phyloP scores from a whole-genome alignment of 2,329 filamentous ascomycete genomes.

The Fusarium burgessii region DNA sequence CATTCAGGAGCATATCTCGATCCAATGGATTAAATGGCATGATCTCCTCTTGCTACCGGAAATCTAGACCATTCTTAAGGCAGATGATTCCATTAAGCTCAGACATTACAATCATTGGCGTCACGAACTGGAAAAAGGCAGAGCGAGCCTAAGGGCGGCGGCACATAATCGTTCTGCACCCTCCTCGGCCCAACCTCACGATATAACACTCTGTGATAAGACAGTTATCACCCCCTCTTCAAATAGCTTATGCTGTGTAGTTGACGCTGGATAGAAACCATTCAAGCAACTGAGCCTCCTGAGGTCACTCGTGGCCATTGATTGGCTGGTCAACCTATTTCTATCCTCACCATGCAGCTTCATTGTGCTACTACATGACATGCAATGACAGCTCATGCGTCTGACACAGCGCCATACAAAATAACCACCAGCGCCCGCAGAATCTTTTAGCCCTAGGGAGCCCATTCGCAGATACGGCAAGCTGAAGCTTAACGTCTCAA shows the following conservation, averaged over 20 bases:
- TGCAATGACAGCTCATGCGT: not conserved
- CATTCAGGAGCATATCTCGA: conserved; percentile 1
- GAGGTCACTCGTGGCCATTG: conserved; percentile 6
- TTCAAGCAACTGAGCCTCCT: conserved; percentile 10
- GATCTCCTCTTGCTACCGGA: conserved; percentile 22
- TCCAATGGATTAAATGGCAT: not conserved
- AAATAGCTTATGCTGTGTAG: conserved; percentile 11
- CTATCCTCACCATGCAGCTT: too few relatives aligned
- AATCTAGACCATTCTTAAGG: conserved; percentile 9
- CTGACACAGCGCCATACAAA: conserved; percentile 11
- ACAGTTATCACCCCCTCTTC: not conserved
- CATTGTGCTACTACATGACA: too few relatives aligned
- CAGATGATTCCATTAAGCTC: not conserved
- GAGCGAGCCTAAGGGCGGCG: not conserved
- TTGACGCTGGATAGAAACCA: conserved; percentile 3
- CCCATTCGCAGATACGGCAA: conserved; percentile 22
- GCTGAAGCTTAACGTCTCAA: not conserved
- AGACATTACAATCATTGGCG: not conserved
- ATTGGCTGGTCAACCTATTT: conserved; percentile 18
- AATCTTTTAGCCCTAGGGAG: not conserved
- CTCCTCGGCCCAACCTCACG: conserved; percentile 33
- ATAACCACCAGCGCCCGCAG: not conserved
- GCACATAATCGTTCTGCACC: conserved; percentile 25
- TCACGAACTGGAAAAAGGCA: too few relatives aligned
- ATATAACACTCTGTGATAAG: conserved; percentile 8